Evolutionary conservation across 2,329 filamentous ascomycete genomes (phyloP).

Genomic region (Ascochyta pisi): DNA sequence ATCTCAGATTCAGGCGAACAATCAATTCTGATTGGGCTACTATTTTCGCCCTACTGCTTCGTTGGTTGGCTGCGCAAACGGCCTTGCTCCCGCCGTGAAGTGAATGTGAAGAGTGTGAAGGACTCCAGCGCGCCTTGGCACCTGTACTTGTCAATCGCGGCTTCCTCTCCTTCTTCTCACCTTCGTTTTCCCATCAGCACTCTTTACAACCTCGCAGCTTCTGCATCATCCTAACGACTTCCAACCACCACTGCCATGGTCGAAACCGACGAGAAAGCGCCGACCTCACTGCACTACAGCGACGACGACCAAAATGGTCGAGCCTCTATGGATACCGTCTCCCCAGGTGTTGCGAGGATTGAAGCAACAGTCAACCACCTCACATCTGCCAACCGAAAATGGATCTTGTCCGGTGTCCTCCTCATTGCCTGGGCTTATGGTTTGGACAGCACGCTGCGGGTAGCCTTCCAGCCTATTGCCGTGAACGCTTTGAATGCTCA

Average conservation of each 20-base stretch:
- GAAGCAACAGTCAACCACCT: constrained; percentile 64
- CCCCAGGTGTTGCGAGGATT: constrained; percentile 65
- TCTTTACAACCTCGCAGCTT: not conserved
- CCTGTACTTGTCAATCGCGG: not conserved
- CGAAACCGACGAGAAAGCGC: not conserved
- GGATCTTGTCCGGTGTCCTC: constrained; percentile 68
- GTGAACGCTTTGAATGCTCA: constrained; percentile 61
- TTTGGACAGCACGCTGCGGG: constrained; percentile 60
- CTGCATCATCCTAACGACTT: not conserved
- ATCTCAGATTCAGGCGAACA: not conserved
- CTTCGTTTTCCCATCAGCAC: not conserved
- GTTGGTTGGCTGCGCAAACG: not conserved
- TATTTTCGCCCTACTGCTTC: not conserved
- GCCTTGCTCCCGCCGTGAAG: not conserved
- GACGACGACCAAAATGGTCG: not conserved
- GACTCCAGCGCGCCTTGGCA: not conserved
- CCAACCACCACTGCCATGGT: not conserved
- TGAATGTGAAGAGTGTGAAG: not conserved
- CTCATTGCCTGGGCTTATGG: constrained; percentile 70
- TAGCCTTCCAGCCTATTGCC: constrained; percentile 57
- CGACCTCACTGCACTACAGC: not conserved
- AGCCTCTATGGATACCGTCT: constrained; percentile 19
- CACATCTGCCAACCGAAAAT: constrained; percentile 59
- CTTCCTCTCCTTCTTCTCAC: not conserved
- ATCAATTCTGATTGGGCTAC: not conserved